Evolutionary conservation across 2,329 filamentous ascomycete species (phyloP).

Genomic region (Stachybotrys chlorohalonatus): DNA sequence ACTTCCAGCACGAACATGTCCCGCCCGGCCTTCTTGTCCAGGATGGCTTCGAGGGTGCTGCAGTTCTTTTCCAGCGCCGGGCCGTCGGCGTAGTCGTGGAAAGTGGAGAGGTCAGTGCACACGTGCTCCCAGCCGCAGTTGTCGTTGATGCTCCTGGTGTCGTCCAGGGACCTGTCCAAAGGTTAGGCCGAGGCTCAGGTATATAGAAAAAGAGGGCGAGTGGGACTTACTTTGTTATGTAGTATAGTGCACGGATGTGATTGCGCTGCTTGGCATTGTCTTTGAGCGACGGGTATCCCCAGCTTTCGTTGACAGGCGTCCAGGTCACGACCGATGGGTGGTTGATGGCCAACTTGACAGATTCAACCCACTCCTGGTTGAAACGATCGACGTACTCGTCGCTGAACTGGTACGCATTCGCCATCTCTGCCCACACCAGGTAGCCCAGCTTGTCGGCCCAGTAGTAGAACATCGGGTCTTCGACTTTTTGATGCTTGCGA

Average conservation of each 20-base stretch:
- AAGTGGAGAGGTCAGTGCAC: constrained; percentile 53
- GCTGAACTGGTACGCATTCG: constrained; percentile 55
- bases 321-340: constrained; percentile 56
- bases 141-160: constrained; percentile 57
- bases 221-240: constrained; percentile 46
- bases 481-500: constrained; percentile 57
- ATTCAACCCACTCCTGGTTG: constrained; percentile 55
- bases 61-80: constrained; percentile 47
- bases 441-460: constrained; percentile 53
- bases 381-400: constrained; percentile 49
- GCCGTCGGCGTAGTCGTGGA: constrained; percentile 58
- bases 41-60: constrained; percentile 40
- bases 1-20: constrained; percentile 45
- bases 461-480: constrained; percentile 51
- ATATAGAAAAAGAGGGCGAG: not conserved
- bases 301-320: constrained; percentile 57
- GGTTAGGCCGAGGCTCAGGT: constrained; percentile 3
- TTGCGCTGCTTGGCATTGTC: constrained; percentile 49
- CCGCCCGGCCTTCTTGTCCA: constrained; percentile 40
- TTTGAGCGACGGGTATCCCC: constrained; percentile 53
- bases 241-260: constrained; percentile 55
- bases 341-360: constrained; percentile 55
- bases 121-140: constrained; percentile 68
- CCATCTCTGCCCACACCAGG: constrained; percentile 57
- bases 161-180: constrained; percentile 38